Evolutionary conservation across 768 basidiomycete species (phyloP).

Genomic region (Suillus plorans): DNA sequence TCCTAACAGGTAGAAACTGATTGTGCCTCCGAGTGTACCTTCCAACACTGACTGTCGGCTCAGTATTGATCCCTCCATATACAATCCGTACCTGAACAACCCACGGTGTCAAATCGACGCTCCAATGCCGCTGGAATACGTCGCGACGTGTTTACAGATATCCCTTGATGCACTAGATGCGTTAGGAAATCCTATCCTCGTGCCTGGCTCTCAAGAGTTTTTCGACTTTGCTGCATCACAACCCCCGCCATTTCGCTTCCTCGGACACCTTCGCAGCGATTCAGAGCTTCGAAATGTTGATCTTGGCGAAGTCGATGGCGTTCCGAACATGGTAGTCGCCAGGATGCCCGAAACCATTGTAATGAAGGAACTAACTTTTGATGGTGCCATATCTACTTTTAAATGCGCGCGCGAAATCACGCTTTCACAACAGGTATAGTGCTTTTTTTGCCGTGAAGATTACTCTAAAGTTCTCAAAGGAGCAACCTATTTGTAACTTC

Average conservation of each 20-base stretch:
- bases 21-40: not conserved
- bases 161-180: slow-evolving; percentile 44
- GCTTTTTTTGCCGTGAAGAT: slow-evolving; percentile 12
- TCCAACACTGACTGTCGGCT: slow-evolving; percentile 10
- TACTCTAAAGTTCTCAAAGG: slow-evolving; percentile 28
- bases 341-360: slow-evolving; percentile 42
- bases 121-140: slow-evolving; percentile 42
- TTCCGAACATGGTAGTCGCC: slow-evolving; percentile 42
- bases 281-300: slow-evolving; percentile 37
- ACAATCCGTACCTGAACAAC: slow-evolving; percentile 31
- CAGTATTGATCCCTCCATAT: slow-evolving; percentile 32
- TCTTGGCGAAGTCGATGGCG: slow-evolving; percentile 43
- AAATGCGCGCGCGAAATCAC: slow-evolving; percentile 35
- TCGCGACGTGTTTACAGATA: slow-evolving; percentile 43
- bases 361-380: slow-evolving; percentile 40
- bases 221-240: slow-evolving; percentile 33
- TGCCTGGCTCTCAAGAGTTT: slow-evolving; percentile 39
- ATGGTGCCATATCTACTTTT: slow-evolving; percentile 36
- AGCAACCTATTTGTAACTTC: slow-evolving; percentile 50
- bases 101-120: slow-evolving; percentile 41
- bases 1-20: slow-evolving; percentile 3
- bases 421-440: slow-evolving; percentile 20
- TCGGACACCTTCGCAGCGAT: slow-evolving; percentile 38
- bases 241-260: slow-evolving; percentile 40
- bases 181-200: slow-evolving; percentile 41